A percentile compares a stretch with the other conserved stretches of the same genome.
Conservation (phyloP, 2,329 filamentous ascomycete species). For the Sclerotinia subarctica region DNA sequence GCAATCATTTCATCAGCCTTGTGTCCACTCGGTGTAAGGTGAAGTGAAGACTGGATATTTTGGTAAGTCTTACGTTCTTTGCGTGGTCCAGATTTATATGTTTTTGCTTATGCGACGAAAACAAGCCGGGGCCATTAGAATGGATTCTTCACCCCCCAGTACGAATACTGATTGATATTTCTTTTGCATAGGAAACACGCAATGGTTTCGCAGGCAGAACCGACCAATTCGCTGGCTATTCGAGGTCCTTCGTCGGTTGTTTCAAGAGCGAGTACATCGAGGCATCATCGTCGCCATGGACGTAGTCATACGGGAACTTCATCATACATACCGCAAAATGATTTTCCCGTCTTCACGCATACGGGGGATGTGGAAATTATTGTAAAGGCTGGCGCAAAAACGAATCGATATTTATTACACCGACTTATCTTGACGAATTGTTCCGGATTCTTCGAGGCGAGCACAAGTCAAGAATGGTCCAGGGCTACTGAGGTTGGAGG, state of each 20-base stretch:
- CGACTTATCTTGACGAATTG: slow-evolving; percentile 82
- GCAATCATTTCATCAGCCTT: slow-evolving; percentile 11
- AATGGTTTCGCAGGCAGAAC: slow-evolving; percentile 58
- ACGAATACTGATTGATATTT: slow-evolving; percentile 10
- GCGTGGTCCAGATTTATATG: not conserved
- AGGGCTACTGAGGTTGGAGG: slow-evolving; percentile 29
- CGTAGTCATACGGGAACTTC: slow-evolving; percentile 64
- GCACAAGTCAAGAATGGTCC: slow-evolving; percentile 77
- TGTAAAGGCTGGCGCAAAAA: slow-evolving; percentile 65
- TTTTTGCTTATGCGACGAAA: slow-evolving; percentile 7
- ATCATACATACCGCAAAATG: slow-evolving; percentile 72
- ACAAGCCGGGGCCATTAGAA: not conserved
- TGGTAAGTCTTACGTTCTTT: slow-evolving; percentile 7
- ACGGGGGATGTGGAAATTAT: slow-evolving; percentile 92
- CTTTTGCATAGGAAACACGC: slow-evolving; percentile 15
- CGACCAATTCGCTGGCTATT: slow-evolving; percentile 51
- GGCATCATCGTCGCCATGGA: slow-evolving; percentile 63
- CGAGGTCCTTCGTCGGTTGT: slow-evolving; percentile 61
- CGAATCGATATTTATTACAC: slow-evolving; percentile 85
- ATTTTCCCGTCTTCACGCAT: slow-evolving; percentile 87
- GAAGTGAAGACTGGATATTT: slow-evolving; percentile 6
- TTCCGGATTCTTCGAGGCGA: slow-evolving; percentile 90
- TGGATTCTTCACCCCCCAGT: not conserved
- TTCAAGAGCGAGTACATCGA: slow-evolving; percentile 44
- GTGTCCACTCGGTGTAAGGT: slow-evolving; percentile 14